phyloP scores from a whole-genome alignment of 1,139 yeast species.

The Taphrina communis region DNA sequence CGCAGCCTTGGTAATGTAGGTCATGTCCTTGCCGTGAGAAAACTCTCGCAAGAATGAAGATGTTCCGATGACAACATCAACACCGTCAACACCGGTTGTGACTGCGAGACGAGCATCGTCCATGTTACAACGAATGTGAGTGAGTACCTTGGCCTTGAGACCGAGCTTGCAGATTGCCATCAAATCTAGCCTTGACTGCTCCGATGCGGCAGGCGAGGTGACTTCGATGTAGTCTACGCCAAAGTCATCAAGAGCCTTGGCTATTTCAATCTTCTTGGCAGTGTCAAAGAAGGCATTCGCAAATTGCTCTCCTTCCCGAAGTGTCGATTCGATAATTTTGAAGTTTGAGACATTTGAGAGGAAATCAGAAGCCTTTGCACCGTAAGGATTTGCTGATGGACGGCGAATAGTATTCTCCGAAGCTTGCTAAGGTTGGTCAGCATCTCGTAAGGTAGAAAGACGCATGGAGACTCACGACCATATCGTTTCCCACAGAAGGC shows the following conservation, averaged over 20 bases:
- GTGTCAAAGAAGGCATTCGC: conserved; percentile 96
- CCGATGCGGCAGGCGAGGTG: conserved; percentile 97
- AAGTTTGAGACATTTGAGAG: conserved; percentile 87
- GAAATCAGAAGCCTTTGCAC: conserved; percentile 92
- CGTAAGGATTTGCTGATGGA: conserved; percentile 64
- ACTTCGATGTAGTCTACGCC: conserved; percentile 98
- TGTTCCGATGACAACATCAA: conserved; percentile 97
- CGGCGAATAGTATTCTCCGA: conserved; percentile 34
- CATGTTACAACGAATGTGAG: conserved; percentile 75
- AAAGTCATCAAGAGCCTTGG: conserved; percentile 95
- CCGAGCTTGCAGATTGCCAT: conserved; percentile 98
- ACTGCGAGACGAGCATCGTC: conserved; percentile 98
- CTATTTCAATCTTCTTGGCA: conserved; percentile 95
- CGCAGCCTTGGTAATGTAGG: conserved; percentile 94
- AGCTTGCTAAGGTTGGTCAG: conserved; percentile 20
- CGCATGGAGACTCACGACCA: conserved; percentile 11
- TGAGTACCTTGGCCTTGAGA: conserved; percentile 87
- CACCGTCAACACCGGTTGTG: conserved; percentile 98
- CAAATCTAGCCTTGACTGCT: conserved; percentile 90
- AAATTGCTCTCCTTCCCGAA: conserved; percentile 98
- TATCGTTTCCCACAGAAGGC: conserved; percentile 39
- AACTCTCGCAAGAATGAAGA: conserved; percentile 92
- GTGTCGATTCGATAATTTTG: conserved; percentile 91
- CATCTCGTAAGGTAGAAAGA: neutral
- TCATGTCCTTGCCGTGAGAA: conserved; percentile 98